phyloP scores from a whole-genome alignment of 2,329 filamentous ascomycete species.

The Colletotrichum chrysophilum region DNA sequence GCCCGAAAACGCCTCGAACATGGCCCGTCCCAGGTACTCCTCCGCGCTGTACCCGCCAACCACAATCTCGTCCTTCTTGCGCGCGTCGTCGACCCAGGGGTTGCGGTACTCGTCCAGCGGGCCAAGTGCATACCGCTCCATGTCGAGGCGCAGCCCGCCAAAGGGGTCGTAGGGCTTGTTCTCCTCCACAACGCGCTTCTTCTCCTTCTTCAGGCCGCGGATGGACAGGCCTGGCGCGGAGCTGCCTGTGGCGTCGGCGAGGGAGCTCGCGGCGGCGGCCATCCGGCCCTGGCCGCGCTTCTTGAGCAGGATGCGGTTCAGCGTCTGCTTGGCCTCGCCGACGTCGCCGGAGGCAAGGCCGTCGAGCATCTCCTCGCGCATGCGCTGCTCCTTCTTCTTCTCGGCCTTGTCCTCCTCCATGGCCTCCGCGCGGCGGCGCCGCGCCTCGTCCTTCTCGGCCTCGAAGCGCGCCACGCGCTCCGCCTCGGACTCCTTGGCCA shows the following conservation, averaged over 20 bases:
- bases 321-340: conserved; percentile 63
- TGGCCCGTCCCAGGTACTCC: conserved; percentile 80
- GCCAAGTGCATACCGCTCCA: conserved; percentile 70
- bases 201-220: conserved; percentile 78
- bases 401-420: conserved; percentile 75
- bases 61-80: conserved; percentile 67
- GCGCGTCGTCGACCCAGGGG: conserved; percentile 72
- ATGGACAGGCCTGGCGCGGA: conserved; percentile 60
- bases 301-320: conserved; percentile 71
- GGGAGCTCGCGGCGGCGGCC: conserved; percentile 33
- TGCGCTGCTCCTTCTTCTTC: conserved; percentile 65
- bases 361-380: conserved; percentile 72
- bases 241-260: conserved; percentile 33
- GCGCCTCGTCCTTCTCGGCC: conserved; percentile 70
- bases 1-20: conserved; percentile 91
- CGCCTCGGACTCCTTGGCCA: conserved; percentile 62
- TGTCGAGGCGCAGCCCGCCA: conserved; percentile 72
- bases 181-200: conserved; percentile 50
- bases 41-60: conserved; percentile 84
- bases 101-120: conserved; percentile 72
- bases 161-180: conserved; percentile 89
- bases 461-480: conserved; percentile 58
- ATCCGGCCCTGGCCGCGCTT: conserved; percentile 65
- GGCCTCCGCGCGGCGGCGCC: conserved; percentile 66
- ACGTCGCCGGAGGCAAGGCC: conserved; percentile 67